Conservation (phyloP, 192 early-diverging fungal species). For the Backusella macrospora region DNA sequence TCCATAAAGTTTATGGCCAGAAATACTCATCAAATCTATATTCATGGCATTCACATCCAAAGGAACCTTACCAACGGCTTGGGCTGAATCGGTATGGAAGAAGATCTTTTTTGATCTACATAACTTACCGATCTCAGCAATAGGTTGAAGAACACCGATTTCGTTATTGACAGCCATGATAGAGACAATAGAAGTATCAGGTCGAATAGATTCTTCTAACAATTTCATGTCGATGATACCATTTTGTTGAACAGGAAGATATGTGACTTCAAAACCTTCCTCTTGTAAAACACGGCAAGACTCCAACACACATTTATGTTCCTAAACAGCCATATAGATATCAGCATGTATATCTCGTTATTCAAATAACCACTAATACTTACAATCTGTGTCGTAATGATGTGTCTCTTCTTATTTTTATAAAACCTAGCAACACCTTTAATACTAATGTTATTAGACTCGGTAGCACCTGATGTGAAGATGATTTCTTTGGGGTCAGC, state of each 20-base stretch:
- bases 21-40: constrained; percentile 94
- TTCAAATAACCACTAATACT: neutral
- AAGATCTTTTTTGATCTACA: constrained; percentile 89
- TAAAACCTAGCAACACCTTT: constrained; percentile 97
- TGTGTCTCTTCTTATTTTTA: constrained; percentile 90
- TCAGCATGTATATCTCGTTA: neutral
- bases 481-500: constrained; percentile 97
- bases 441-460: constrained; percentile 93
- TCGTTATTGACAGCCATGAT: constrained; percentile 99
- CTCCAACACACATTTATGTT: constrained; percentile 98
- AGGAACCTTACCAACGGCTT: constrained; percentile 95
- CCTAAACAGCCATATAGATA: constrained; percentile 44
- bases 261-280: constrained; percentile 96
- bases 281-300: constrained; percentile 95
- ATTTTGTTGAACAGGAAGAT: constrained; percentile 83
- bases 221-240: constrained; percentile 83
- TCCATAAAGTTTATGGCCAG: constrained; percentile 98
- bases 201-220: constrained; percentile 82
- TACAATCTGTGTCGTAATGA: constrained; percentile 93
- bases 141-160: constrained; percentile 95
- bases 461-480: constrained; percentile 95
- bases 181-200: constrained; percentile 89
- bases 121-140: constrained; percentile 86
- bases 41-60: constrained; percentile 91
- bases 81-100: constrained; percentile 97